These are phyloP conservation scores for Oldenlandia corymbosa DNA, from an alignment of 257 asterid species.

Conservation along the genomic window DNA sequence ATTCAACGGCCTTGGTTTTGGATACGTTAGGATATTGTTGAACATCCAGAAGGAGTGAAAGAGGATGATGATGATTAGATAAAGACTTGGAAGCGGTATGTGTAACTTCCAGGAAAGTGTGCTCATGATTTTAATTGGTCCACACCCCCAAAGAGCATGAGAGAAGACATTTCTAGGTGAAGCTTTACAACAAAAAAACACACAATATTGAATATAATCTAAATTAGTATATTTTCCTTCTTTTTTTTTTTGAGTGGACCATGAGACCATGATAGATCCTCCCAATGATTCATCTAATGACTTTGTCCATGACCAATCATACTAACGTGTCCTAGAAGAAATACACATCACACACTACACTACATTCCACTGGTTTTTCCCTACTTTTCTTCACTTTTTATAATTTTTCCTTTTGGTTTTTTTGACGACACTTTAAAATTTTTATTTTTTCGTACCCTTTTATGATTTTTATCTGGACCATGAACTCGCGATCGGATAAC, in stretches of 20 bases:
- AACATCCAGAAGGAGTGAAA: constrained; percentile 4
- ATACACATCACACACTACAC: not conserved
- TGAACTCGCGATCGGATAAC: too few species aligned
- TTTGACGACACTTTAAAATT: constrained; percentile 3
- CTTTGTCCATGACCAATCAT: constrained; percentile 34
- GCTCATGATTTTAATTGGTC: constrained; percentile 13
- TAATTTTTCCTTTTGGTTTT: not conserved
- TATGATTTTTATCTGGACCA: too few species aligned
- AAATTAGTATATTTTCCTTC: too few species aligned
- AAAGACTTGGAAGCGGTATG: not conserved
- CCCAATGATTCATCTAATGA: constrained; percentile 36
- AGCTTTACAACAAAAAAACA: not conserved
- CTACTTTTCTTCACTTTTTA: not conserved
- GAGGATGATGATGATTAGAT: constrained; percentile 6
- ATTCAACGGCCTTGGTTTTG: too few species aligned
- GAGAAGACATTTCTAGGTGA: constrained; percentile 18
- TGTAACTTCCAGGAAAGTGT: constrained; percentile 30
- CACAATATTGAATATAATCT: not conserved
- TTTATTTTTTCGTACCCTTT: too few species aligned
- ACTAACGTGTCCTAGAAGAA: constrained; percentile 34
- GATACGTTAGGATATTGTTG: not conserved
- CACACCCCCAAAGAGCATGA: constrained; percentile 5
- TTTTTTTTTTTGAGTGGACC: constrained; percentile 22
- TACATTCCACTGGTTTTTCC: not conserved
- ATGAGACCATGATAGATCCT: constrained; percentile 18